These are phyloP conservation scores for Alternaria brassicae DNA, from an alignment of 2,329 filamentous ascomycete genomes.

Conservation along the genomic window DNA sequence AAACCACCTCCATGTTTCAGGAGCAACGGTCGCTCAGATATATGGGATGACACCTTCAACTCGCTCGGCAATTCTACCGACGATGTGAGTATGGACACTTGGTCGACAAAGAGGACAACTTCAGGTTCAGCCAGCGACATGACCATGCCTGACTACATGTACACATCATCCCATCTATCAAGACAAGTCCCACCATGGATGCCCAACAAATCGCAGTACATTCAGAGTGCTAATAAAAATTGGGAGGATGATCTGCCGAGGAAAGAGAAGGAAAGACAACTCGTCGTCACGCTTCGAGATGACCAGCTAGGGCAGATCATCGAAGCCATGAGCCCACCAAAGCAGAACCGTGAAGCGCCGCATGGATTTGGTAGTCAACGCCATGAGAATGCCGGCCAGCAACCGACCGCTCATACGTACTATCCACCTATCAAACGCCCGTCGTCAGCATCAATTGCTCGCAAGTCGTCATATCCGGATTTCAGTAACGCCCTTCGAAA, in stretches of 20 bases:
- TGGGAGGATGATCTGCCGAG: constrained; percentile 12
- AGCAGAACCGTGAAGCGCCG: constrained; percentile 66
- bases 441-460: constrained; percentile 34
- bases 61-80: constrained; percentile 21
- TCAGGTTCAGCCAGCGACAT: constrained; percentile 23
- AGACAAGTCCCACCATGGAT: constrained; percentile 21
- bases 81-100: constrained; percentile 30
- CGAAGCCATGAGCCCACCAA: constrained; percentile 35
- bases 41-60: constrained; percentile 27
- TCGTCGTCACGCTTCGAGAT: constrained; percentile 34
- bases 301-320: constrained; percentile 41
- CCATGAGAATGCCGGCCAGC: constrained; percentile 6
- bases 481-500: constrained; percentile 21
- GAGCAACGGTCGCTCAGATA: background rate
- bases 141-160: constrained; percentile 28
- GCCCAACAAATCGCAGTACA: background rate
- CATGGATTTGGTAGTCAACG: constrained; percentile 1
- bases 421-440: constrained; percentile 24
- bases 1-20: constrained; percentile 15
- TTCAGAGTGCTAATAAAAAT: constrained; percentile 1
- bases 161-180: constrained; percentile 15
- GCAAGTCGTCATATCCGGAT: constrained; percentile 34
- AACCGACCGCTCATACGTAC: constrained; percentile 13
- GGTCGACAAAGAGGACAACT: constrained; percentile 25
- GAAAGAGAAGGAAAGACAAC: constrained; percentile 22